These are phyloP conservation scores for Plasmodium coatneyi DNA, from an alignment of 169 alveolate species.

Conservation along the genomic window DNA sequence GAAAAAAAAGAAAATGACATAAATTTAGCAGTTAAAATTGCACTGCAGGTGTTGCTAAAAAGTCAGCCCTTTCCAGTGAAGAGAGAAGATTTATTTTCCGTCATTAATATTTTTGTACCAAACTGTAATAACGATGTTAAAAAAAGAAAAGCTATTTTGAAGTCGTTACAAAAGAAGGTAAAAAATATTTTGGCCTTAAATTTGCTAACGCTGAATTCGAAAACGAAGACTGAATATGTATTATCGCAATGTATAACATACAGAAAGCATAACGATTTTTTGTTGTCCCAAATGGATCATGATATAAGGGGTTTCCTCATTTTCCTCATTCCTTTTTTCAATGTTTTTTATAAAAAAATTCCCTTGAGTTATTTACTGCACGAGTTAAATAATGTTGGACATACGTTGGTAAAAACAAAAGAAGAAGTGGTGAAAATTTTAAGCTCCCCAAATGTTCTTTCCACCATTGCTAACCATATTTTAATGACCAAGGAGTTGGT, in stretches of 20 bases:
- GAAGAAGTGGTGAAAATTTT: conserved; percentile 41
- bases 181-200: conserved; percentile 47
- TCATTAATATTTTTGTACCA: conserved; percentile 27
- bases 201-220: conserved; percentile 16
- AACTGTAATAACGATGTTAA: conserved; percentile 24
- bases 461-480: conserved; percentile 10
- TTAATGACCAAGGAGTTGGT: background rate
- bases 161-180: conserved; percentile 20
- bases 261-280: conserved; percentile 55
- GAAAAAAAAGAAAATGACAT: conserved; percentile 23
- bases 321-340: conserved; percentile 48
- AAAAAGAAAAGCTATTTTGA: conserved; percentile 15
- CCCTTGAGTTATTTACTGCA: conserved; percentile 48
- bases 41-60: conserved; percentile 35
- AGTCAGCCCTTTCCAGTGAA: conserved; percentile 71
- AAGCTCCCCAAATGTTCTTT: conserved; percentile 5
- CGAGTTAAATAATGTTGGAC: conserved; percentile 9
- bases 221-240: conserved; percentile 61
- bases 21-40: conserved; percentile 41
- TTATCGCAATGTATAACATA: conserved; percentile 34
- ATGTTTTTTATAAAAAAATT: conserved; percentile 42
- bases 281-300: conserved; percentile 55
- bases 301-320: conserved; percentile 46
- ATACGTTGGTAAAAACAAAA: conserved; percentile 26
- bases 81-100: conserved; percentile 37